Evolutionary conservation across 257 asterid species (phyloP), one percentile per base, ranked within the genome.

Genomic region (Knoxia roxburghii): DNA sequence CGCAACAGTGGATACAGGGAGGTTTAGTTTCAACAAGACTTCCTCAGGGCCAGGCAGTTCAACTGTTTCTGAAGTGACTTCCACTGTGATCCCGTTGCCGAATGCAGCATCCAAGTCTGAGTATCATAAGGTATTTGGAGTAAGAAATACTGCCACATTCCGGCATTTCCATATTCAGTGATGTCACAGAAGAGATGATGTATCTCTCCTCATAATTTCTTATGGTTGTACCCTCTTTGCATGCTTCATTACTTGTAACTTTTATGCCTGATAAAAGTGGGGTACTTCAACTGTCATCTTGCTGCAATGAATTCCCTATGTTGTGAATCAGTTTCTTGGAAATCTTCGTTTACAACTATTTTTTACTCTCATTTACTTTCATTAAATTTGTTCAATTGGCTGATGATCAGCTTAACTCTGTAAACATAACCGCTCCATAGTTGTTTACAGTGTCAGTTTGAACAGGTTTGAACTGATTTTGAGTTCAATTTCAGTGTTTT

Each of bases 101-200:
- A 76, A 63, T 61, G 72, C 57, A 29, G 85, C 81, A 61, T 75
- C 87, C 17, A 71, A 61, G 68, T 56, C 57, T 27, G 64, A 65
- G 61, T 75, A 65, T 21, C 12, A 74, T 20, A 80, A 78, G 93
- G 91, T 87, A 80, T 4, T 18, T 1, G 11, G 23, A 18, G 51
- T 2, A 4, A 43, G n/a, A n/a, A n/a, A n/a, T n/a, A n/a, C n/a
- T 61, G n/a, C 35, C 21, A 3, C n/a, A 21, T 46, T 45, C 14
- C 18, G 15, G 17, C 8, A 27, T 26, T 64, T 17, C 27, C 26
- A 18, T 18, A 18, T 13, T 8, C 33, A 5, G 13, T 58, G n/a
- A 23, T 33, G 46, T 7, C 20, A 7, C 46, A 33, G 20, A 58
- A 33, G 11, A 27, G 17, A 58, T 58, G 64, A 33, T 58, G 18